Base-by-base conservation (phyloP, 139 green algal genomes). In the Nannochloris sp. region DNA sequence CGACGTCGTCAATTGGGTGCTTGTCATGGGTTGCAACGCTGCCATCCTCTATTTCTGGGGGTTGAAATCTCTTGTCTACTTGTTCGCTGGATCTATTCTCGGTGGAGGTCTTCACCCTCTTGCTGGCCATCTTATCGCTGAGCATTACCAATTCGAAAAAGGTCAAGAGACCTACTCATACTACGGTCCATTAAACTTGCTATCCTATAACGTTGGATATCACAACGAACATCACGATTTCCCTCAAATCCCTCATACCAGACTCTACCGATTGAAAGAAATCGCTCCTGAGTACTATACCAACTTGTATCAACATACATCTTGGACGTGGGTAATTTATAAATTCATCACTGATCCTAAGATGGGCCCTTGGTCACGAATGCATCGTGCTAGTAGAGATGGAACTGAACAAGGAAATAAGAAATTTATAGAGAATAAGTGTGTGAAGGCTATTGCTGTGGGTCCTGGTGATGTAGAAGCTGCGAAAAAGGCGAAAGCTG, bases 221-320 rank as follows among this genome's bases (percentile, higher is more conserved):
- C 85, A 91, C 76, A 90, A 90, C 39, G 85, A 91, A 74, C 85
- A 91, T 71, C 85, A 91, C 65, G 85, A 91, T 80, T 91, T 91
- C 67, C 83, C 85, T 0, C 72, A 83, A 54, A 85, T 91, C 44
- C 78, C 85, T n/a, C 78, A 85, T 39, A 83, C 71, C 3, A 65
- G 83, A 10, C 72, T 91, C 33, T 64, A 73, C 64, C 71, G 72
- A 62, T 68, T 87, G 65, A 73, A 64, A 3, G 59, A 76, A 25
- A 87, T 89, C 57, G 84, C 83, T 2, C 83, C 84, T 24, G 84
- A 91, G 67, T 88, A 77, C 57, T 91, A 91, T 74, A 39, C 82
- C 13, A 62, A 47, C 29, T 68, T 91, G 34, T 53, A 66, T 31
- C 75, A 63, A 39, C 81, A 90, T 77, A 78, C 64, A 23, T 85